Percentiles rank a stretch among this genome's conserved stretches.
These are phyloP conservation scores for Apiotrichum porosum DNA, from an alignment of 1,284 basidiomycete genomes.

Conservation along the genomic window DNA sequence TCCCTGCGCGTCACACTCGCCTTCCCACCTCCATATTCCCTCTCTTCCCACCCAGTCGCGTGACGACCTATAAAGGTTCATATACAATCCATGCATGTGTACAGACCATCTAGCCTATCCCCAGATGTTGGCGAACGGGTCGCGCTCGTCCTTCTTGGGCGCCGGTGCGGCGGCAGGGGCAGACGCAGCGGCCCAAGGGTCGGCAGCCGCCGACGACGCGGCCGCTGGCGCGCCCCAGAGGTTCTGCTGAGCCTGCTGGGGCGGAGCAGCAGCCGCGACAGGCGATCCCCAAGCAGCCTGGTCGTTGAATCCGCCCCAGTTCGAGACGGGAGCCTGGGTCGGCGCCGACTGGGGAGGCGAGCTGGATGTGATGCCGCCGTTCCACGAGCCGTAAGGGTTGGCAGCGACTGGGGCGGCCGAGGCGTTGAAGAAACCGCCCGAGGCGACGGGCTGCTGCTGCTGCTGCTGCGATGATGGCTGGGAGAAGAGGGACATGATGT, in stretches of 20 bases:
- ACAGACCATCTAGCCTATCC: constrained; percentile 8
- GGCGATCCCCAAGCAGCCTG: constrained; percentile 34
- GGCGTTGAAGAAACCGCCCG: constrained; percentile 21
- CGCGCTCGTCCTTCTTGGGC: constrained; percentile 33
- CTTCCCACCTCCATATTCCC: too few relatives aligned
- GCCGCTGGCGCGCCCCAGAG: constrained; percentile 8
- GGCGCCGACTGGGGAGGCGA: constrained; percentile 22
- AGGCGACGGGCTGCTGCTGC: constrained; percentile 12
- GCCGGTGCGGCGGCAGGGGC: constrained; percentile 8
- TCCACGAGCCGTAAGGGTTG: constrained; percentile 33
- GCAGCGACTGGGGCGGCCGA: constrained; percentile 8
- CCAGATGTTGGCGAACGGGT: constrained; percentile 41
- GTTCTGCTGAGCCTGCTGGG: constrained; percentile 4
- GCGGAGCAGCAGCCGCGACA: not conserved
- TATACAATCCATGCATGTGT: not conserved
- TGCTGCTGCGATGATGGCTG: too few relatives aligned
- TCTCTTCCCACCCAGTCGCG: too few relatives aligned
- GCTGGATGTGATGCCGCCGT: constrained; percentile 33
- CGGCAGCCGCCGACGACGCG: constrained; percentile 4
- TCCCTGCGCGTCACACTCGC: too few relatives aligned
- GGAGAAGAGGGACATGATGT: constrained; percentile 49
- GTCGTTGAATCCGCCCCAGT: constrained; percentile 35
- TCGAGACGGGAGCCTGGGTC: constrained; percentile 21
- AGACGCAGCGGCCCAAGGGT: constrained; percentile 25
- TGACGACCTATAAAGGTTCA: too few relatives aligned